These are phyloP conservation scores for Pseudozyma pruni DNA, from an alignment of 1,284 basidiomycete genomes.

Conservation along the genomic window DNA sequence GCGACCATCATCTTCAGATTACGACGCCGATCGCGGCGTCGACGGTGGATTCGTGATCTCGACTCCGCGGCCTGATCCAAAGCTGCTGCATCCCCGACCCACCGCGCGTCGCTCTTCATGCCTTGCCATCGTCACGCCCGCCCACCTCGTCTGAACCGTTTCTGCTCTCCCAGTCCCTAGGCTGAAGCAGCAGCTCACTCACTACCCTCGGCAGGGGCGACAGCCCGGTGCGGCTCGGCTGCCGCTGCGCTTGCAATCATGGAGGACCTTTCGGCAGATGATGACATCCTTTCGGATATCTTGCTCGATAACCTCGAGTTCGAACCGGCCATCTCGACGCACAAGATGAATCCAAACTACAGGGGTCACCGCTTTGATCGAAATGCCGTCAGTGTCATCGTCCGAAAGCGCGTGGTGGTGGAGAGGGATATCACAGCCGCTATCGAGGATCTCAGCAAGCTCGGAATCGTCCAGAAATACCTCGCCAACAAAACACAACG, in stretches of 20 bases:
- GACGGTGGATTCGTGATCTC: too few relatives aligned
- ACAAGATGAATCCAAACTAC: constrained; percentile 67
- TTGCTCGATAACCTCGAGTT: constrained; percentile 66
- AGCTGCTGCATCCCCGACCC: too few relatives aligned
- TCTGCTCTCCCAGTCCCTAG: constrained; percentile 4
- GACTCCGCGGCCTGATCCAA: too few relatives aligned
- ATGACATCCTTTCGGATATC: constrained; percentile 67
- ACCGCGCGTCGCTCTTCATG: constrained; percentile 28
- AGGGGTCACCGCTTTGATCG: constrained; percentile 63
- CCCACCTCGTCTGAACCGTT: constrained; percentile 8
- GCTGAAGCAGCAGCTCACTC: constrained; percentile 14
- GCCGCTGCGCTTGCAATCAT: constrained; percentile 44
- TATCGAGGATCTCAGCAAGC: constrained; percentile 55
- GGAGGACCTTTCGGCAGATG: constrained; percentile 66
- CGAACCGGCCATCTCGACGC: constrained; percentile 64
- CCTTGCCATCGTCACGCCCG: constrained; percentile 19
- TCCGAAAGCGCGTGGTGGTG: constrained; percentile 57
- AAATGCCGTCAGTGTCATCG: constrained; percentile 52
- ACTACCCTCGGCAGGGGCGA: constrained; percentile 21
- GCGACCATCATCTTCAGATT: too few relatives aligned
- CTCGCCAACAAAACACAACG: constrained; percentile 54
- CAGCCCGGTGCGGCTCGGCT: constrained; percentile 35
- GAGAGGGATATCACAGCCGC: constrained; percentile 57
- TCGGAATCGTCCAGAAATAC: constrained; percentile 60
- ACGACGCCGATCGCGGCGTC: too few relatives aligned